phyloP scores from a whole-genome alignment of 2,329 filamentous ascomycete genomes.

The Purpureocillium lavendulum region DNA sequence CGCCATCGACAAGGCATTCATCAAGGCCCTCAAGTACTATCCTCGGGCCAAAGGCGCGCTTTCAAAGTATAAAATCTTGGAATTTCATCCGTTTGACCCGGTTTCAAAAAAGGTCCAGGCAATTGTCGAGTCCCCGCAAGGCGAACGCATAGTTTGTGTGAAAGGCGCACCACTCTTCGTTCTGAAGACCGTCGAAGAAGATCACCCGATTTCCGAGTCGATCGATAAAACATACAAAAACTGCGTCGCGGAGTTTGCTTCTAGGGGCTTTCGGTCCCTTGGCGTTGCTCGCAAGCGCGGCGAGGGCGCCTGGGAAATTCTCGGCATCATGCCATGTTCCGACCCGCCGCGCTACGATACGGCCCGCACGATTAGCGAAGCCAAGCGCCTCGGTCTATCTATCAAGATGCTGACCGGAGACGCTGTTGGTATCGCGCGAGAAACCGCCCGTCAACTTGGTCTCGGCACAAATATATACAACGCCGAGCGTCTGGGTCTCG shows the following conservation, averaged over 20 bases:
- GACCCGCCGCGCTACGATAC: slow-evolving; percentile 89
- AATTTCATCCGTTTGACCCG: slow-evolving; percentile 84
- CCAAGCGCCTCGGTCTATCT: slow-evolving; percentile 76
- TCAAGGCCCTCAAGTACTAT: slow-evolving; percentile 77
- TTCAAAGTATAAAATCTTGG: slow-evolving; percentile 74
- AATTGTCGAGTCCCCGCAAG: slow-evolving; percentile 72
- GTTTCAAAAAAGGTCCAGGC: slow-evolving; percentile 90
- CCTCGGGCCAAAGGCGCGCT: slow-evolving; percentile 74
- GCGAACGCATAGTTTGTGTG: slow-evolving; percentile 79
- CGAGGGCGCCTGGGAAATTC: slow-evolving; percentile 77
- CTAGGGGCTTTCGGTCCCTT: slow-evolving; percentile 87
- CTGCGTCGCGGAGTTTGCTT: slow-evolving; percentile 85
- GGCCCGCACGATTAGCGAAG: slow-evolving; percentile 81
- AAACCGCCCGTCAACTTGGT: slow-evolving; percentile 84
- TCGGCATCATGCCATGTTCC: slow-evolving; percentile 91
- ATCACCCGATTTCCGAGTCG: slow-evolving; percentile 68
- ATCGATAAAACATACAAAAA: slow-evolving; percentile 82
- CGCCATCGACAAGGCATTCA: slow-evolving; percentile 90
- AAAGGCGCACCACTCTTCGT: slow-evolving; percentile 88
- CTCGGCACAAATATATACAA: slow-evolving; percentile 92
- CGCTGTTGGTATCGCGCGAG: slow-evolving; percentile 84
- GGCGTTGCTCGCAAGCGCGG: slow-evolving; percentile 87
- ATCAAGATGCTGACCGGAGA: slow-evolving; percentile 97
- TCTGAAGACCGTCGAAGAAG: slow-evolving; percentile 78
- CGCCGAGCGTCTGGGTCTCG: slow-evolving; percentile 83